Percentiles rank a stretch among this genome's conserved stretches.
These are phyloP conservation scores for Marchantia polymorpha DNA, from an alignment of 225 moss, liverwort and hornwort species.

Conservation along the genomic window DNA sequence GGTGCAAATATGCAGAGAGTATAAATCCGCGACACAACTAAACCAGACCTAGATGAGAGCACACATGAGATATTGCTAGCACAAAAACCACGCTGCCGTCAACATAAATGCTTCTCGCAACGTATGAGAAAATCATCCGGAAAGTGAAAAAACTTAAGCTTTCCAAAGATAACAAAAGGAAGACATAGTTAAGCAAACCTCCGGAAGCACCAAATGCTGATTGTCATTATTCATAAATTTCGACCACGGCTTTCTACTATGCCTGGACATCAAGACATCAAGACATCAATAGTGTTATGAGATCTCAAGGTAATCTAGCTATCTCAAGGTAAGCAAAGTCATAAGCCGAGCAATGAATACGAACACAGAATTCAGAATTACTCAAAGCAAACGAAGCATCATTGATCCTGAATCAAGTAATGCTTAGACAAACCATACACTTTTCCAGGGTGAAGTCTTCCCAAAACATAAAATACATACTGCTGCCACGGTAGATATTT, in stretches of 20 bases:
- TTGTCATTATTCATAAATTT: conserved; percentile 87
- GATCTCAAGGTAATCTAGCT: not conserved
- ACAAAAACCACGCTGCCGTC: no score
- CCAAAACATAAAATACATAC: not conserved
- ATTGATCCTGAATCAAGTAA: not conserved
- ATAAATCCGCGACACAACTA: no score
- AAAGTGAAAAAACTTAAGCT: no score
- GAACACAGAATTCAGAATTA: not conserved
- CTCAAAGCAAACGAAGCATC: not conserved
- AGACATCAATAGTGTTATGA: not conserved
- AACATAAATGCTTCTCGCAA: no score
- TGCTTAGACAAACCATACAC: not conserved
- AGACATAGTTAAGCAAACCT: conserved; percentile 42
- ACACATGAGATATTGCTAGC: no score
- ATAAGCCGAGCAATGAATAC: not conserved
- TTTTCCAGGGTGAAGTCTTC: not conserved
- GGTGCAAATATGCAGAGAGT: no score
- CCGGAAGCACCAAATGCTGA: conserved; percentile 89
- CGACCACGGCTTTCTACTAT: conserved; percentile 78
- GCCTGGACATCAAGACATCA: conserved; percentile 42
- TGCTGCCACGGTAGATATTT: not conserved
- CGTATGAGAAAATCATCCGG: no score
- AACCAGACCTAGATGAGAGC: no score
- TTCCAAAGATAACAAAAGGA: not conserved
- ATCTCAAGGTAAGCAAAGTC: not conserved